phyloP scores from a whole-genome alignment of 2,329 filamentous ascomycete species.

The Aspergillus viridinutans region DNA sequence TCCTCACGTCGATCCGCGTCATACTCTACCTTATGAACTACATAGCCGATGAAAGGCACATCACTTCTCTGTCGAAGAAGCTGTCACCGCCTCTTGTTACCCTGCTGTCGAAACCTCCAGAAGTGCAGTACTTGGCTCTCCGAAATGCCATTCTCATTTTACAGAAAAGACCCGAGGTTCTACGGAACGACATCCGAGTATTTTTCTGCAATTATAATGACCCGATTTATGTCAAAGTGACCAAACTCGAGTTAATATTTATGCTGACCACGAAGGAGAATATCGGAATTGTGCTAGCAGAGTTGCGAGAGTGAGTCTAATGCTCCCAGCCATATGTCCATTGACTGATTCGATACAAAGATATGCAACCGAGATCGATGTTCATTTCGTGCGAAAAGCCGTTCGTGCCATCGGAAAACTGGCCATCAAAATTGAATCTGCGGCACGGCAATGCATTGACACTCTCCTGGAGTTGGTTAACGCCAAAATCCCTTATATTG shows the following conservation, averaged over 20 bases:
- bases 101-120: slow-evolving; percentile 87
- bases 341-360: slow-evolving; percentile 28
- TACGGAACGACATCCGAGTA: slow-evolving; percentile 93
- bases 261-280: slow-evolving; percentile 96
- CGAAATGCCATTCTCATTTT: slow-evolving; percentile 91
- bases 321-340: background rate
- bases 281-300: slow-evolving; percentile 90
- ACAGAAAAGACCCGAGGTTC: slow-evolving; percentile 84
- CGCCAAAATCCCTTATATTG: slow-evolving; percentile 98
- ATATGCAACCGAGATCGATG: slow-evolving; percentile 95
- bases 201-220: slow-evolving; percentile 99
- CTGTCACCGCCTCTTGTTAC: slow-evolving; percentile 93
- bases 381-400: slow-evolving; percentile 97
- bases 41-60: slow-evolving; percentile 85
- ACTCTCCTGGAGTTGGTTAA: slow-evolving; percentile 87
- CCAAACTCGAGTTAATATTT: slow-evolving; percentile 96
- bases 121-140: slow-evolving; percentile 96
- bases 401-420: slow-evolving; percentile 96
- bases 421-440: slow-evolving; percentile 97
- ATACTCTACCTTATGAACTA: slow-evolving; percentile 99
- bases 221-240: slow-evolving; percentile 98
- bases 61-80: slow-evolving; percentile 82
- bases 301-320: slow-evolving; percentile 71
- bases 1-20: slow-evolving; percentile 91
- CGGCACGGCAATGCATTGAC: slow-evolving; percentile 85